These are phyloP conservation scores for Hortiboletus rubellus DNA, from an alignment of 1,284 basidiomycete species.

Conservation along the genomic window DNA sequence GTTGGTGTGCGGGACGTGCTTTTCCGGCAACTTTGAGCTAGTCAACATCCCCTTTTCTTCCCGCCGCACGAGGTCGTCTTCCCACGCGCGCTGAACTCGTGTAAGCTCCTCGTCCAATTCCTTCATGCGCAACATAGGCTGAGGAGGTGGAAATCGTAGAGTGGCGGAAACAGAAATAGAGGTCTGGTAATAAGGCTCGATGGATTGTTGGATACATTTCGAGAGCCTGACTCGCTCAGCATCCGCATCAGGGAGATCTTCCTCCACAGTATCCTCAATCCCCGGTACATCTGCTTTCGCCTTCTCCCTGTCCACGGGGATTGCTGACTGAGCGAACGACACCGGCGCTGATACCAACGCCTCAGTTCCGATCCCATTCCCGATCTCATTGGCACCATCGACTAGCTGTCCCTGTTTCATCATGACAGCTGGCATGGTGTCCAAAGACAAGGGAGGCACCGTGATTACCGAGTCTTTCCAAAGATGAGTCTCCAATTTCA, in stretches of 20 bases:
- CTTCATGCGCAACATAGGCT: slow-evolving; percentile 84
- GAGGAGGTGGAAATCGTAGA: slow-evolving; percentile 86
- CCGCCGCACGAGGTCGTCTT: slow-evolving; percentile 77
- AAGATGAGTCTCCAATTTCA: slow-evolving; percentile 92
- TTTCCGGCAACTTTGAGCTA: slow-evolving; percentile 40
- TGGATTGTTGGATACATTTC: slow-evolving; percentile 70
- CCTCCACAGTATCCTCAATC: slow-evolving; percentile 38
- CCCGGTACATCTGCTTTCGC: slow-evolving; percentile 16
- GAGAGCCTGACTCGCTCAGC: slow-evolving; percentile 68
- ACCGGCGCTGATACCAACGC: slow-evolving; percentile 32
- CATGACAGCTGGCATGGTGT: slow-evolving; percentile 56
- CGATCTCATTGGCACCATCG: slow-evolving; percentile 11
- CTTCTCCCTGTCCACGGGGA: slow-evolving; percentile 26
- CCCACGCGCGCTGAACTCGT: slow-evolving; percentile 70
- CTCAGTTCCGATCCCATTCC: slow-evolving; percentile 19
- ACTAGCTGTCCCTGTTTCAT: slow-evolving; percentile 21
- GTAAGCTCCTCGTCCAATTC: slow-evolving; percentile 77
- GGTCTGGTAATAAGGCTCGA: slow-evolving; percentile 80
- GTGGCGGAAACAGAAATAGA: slow-evolving; percentile 92
- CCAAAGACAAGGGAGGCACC: slow-evolving; percentile 62
- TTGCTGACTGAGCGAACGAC: slow-evolving; percentile 30
- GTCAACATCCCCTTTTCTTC: slow-evolving; percentile 62
- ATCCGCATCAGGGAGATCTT: slow-evolving; percentile 66
- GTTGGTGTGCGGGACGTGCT: slow-evolving; percentile 31
- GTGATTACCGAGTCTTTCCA: slow-evolving; percentile 94